Conservation (phyloP, 108 stramenopile genomes). For the Poteriospumella lacustris region DNA sequence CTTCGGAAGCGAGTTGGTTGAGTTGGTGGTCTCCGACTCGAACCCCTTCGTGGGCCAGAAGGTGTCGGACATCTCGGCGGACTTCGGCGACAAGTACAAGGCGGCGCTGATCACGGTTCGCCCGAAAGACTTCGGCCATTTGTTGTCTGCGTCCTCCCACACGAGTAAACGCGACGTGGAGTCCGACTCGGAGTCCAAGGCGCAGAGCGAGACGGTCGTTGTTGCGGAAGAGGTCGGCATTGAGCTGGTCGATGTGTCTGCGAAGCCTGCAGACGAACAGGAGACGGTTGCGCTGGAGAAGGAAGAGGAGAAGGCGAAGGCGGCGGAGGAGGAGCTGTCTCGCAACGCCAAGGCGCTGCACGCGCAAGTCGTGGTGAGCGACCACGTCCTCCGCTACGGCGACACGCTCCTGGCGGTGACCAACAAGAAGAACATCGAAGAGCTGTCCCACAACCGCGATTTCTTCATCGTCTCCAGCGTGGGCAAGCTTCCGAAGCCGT, state of each 20-base stretch:
- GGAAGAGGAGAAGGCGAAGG: too few relatives aligned
- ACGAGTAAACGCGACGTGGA: neutral
- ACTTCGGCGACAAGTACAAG: conserved; percentile 22
- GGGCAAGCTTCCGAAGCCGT: conserved; percentile 35
- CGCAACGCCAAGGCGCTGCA: neutral
- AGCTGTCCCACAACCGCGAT: conserved; percentile 31
- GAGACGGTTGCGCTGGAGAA: too few relatives aligned
- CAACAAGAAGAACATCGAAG: conserved; percentile 37
- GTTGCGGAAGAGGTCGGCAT: neutral
- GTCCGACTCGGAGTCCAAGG: neutral
- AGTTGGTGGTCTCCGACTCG: conserved; percentile 39
- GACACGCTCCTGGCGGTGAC: conserved; percentile 45
- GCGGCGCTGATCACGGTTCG: conserved; percentile 19
- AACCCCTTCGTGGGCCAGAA: conserved; percentile 42
- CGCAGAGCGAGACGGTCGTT: neutral
- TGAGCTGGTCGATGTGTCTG: neutral
- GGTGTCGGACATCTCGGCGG: neutral
- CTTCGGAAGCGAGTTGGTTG: conserved; percentile 43
- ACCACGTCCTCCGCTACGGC: conserved; percentile 13
- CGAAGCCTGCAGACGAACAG: too few relatives aligned
- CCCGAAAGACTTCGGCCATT: neutral
- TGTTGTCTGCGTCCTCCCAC: neutral
- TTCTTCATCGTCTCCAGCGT: conserved; percentile 44
- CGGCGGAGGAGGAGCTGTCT: neutral
- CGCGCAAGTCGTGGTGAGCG: neutral